Evolutionary conservation across 805 yeast genomes (phyloP).

Genomic region (Candida pseudofarinosa): DNA sequence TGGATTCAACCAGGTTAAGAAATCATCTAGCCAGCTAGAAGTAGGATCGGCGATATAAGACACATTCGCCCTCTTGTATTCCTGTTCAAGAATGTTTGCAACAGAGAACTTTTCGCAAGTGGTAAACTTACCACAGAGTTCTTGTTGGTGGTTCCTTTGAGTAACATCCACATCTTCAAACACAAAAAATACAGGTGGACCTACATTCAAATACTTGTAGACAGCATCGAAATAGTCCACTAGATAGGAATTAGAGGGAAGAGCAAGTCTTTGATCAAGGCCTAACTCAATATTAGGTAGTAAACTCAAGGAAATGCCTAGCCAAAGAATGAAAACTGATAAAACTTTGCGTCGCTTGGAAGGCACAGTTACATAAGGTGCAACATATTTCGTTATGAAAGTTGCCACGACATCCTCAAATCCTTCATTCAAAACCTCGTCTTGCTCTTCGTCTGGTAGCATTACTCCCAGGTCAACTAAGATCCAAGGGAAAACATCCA

Average conservation of each 20-base stretch:
- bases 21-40: conserved; percentile 93
- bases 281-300: conserved; percentile 74
- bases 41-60: conserved; percentile 78
- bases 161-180: conserved; percentile 68
- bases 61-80: conserved; percentile 57
- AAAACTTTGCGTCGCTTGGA: conserved; percentile 47
- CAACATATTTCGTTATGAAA: conserved; percentile 34
- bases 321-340: conserved; percentile 53
- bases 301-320: conserved; percentile 64
- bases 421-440: conserved; percentile 10
- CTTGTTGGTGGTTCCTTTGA: conserved; percentile 56
- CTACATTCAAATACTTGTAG: conserved; percentile 69
- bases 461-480: conserved; percentile 16
- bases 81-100: conserved; percentile 80
- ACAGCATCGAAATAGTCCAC: conserved; percentile 77
- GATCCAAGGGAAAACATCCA: conserved; percentile 62
- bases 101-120: conserved; percentile 77
- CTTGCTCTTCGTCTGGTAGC: conserved; percentile 4
- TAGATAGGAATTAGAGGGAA: conserved; percentile 79
- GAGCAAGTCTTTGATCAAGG: conserved; percentile 83
- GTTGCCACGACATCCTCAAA: conserved; percentile 37
- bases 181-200: conserved; percentile 90
- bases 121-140: conserved; percentile 83
- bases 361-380: conserved; percentile 53
- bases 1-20: conserved; percentile 82